Conservation (phyloP, 2,329 filamentous ascomycete genomes). For the Alternaria ethzedia region DNA sequence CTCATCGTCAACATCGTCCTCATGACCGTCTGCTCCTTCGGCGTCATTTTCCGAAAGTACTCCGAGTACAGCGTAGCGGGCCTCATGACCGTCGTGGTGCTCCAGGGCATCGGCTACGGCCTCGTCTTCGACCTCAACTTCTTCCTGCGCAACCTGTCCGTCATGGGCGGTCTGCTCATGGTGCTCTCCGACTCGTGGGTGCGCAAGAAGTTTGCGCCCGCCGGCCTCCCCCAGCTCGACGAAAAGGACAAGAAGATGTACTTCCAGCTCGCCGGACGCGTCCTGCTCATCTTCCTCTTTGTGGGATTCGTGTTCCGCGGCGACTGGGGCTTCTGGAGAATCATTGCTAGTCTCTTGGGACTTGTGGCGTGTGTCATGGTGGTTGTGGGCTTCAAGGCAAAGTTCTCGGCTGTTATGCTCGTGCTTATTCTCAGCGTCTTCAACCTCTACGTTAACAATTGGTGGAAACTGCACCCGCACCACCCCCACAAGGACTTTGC, state of each 20-base stretch:
- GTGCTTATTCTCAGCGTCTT: conserved; percentile 96
- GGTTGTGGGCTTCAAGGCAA: conserved; percentile 98
- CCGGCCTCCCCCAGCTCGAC: conserved; percentile 89
- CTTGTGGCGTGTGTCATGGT: conserved; percentile 97
- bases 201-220: conserved; percentile 95
- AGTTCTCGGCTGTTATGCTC: conserved; percentile 95
- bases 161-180: conserved; percentile 97
- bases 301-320: conserved; percentile 95
- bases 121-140: conserved; percentile 99
- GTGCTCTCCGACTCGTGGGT: conserved; percentile 98
- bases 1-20: conserved; percentile 86
- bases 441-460: conserved; percentile 98
- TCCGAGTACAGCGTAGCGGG: conserved; percentile 92
- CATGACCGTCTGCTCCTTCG: conserved; percentile 80
- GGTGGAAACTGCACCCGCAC: conserved; percentile 99
- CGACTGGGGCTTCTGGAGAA: conserved; percentile 87
- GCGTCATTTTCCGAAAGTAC: conserved; percentile 92
- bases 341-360: conserved; percentile 83
- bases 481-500: conserved; percentile 99
- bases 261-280: conserved; percentile 95
- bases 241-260: conserved; percentile 99
- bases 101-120: conserved; percentile 94
- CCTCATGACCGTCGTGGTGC: conserved; percentile 87
- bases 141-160: conserved; percentile 97
- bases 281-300: conserved; percentile 97